phyloP scores from a whole-genome alignment of 352 stramenopile species.

The Pythium angustatum region DNA sequence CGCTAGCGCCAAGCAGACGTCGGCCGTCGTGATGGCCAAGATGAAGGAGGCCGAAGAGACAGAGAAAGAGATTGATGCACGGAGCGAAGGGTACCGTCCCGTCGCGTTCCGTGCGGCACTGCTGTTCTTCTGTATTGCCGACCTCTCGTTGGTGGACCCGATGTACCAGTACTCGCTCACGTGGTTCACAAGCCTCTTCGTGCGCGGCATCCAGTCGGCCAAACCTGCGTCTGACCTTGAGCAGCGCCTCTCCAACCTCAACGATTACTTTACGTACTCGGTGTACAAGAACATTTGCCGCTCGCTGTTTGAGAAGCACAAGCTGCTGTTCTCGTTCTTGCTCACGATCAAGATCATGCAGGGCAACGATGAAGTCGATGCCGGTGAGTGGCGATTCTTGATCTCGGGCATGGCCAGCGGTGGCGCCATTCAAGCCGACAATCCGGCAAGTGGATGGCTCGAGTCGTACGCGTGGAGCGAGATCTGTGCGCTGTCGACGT shows the following conservation, averaged over 20 bases:
- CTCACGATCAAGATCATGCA: constrained; percentile 89
- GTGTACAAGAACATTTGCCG: constrained; percentile 94
- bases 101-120: constrained; percentile 88
- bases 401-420: constrained; percentile 79
- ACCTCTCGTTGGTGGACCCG: constrained; percentile 85
- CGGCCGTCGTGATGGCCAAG: constrained; percentile 80
- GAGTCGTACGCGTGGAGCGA: constrained; percentile 81
- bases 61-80: constrained; percentile 87
- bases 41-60: constrained; percentile 92
- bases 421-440: constrained; percentile 44
- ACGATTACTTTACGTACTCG: constrained; percentile 94
- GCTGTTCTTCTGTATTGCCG: constrained; percentile 92
- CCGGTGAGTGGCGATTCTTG: constrained; percentile 89
- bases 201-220: constrained; percentile 84
- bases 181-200: constrained; percentile 93
- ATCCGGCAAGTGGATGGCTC: constrained; percentile 53
- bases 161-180: constrained; percentile 94
- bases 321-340: constrained; percentile 93
- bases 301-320: constrained; percentile 94
- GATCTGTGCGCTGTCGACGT: constrained; percentile 68
- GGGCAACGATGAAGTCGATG: constrained; percentile 75
- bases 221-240: constrained; percentile 68
- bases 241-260: constrained; percentile 83
- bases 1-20: constrained; percentile 79
- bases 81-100: constrained; percentile 85